Conservation (phyloP, 2,329 filamentous ascomycete genomes). For the Diaporthe destruens region DNA sequence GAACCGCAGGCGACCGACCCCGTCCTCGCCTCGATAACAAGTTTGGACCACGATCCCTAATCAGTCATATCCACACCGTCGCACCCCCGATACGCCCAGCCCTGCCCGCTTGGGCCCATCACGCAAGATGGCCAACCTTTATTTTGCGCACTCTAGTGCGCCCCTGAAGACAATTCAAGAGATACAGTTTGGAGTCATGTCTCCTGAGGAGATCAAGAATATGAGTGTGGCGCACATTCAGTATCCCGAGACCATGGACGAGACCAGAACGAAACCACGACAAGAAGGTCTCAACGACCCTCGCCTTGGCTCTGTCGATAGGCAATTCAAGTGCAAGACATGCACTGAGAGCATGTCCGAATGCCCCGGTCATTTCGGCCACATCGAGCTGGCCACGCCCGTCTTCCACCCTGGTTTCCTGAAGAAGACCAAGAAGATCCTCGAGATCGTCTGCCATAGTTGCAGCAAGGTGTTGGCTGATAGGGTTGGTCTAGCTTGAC, state of each 20-base stretch:
- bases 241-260: slow-evolving; percentile 99
- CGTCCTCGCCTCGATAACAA: slow-evolving; percentile 30
- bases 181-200: slow-evolving; percentile 98
- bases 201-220: slow-evolving; percentile 98
- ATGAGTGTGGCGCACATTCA: slow-evolving; percentile 97
- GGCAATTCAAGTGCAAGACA: slow-evolving; percentile 94
- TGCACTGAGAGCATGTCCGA: slow-evolving; percentile 96
- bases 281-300: slow-evolving; percentile 95
- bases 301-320: slow-evolving; percentile 94
- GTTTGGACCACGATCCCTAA: slow-evolving; percentile 39
- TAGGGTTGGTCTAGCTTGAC: slow-evolving; percentile 82
- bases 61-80: slow-evolving; percentile 27
- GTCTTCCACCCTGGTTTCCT: slow-evolving; percentile 97
- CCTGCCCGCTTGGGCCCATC: slow-evolving; percentile 48
- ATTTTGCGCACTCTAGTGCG: slow-evolving; percentile 92
- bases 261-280: slow-evolving; percentile 89
- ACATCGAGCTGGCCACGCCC: slow-evolving; percentile 96
- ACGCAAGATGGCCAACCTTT: slow-evolving; percentile 88
- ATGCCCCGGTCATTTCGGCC: slow-evolving; percentile 97
- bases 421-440: slow-evolving; percentile 98
- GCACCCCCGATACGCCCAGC: slow-evolving; percentile 36
- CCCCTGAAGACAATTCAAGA: slow-evolving; percentile 98
- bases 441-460: slow-evolving; percentile 99
- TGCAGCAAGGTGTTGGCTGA: slow-evolving; percentile 98
- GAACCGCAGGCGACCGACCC: slow-evolving; percentile 7